phyloP scores from a whole-genome alignment of 192 early-diverging fungal genomes.

The Cladochytrium replicatum region DNA sequence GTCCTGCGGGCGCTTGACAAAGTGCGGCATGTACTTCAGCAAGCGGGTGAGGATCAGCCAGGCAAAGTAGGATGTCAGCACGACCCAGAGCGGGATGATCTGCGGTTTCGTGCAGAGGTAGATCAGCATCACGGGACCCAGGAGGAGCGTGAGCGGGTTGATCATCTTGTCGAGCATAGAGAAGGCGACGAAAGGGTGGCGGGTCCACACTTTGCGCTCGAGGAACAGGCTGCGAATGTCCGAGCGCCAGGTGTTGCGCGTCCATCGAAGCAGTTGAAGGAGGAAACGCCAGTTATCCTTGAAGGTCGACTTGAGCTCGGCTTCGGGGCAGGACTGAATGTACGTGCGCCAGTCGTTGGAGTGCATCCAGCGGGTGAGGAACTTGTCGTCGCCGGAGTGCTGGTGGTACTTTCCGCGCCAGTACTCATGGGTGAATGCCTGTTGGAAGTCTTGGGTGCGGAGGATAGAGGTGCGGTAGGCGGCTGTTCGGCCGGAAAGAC shows the following conservation, averaged over 20 bases:
- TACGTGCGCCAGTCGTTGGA: slow-evolving; percentile 60
- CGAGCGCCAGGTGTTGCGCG: slow-evolving; percentile 63
- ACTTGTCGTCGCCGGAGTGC: slow-evolving; percentile 67
- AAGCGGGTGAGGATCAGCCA: slow-evolving; percentile 57
- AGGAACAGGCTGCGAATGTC: slow-evolving; percentile 55
- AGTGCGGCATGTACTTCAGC: slow-evolving; percentile 57
- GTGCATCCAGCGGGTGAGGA: slow-evolving; percentile 63
- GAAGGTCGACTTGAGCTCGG: slow-evolving; percentile 59
- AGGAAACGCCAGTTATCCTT: slow-evolving; percentile 68
- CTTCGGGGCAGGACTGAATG: slow-evolving; percentile 56
- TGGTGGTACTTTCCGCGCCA: slow-evolving; percentile 65
- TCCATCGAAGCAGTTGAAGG: slow-evolving; percentile 65
- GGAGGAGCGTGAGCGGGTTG: slow-evolving; percentile 59
- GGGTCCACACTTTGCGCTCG: slow-evolving; percentile 51
- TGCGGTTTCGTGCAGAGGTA: slow-evolving; percentile 35
- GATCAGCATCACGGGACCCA: slow-evolving; percentile 49
- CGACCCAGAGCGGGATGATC: slow-evolving; percentile 50
- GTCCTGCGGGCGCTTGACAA: slow-evolving; percentile 54
- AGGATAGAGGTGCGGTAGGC: slow-evolving; percentile 60
- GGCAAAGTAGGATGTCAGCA: slow-evolving; percentile 44
- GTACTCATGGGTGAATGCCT: slow-evolving; percentile 59
- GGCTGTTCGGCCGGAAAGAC: slow-evolving; percentile 61
- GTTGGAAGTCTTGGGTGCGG: slow-evolving; percentile 61
- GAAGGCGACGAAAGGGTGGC: slow-evolving; percentile 62
- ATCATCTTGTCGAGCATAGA: slow-evolving; percentile 70